These are phyloP conservation scores for Closterium sp. DNA, from an alignment of 139 green algal species.

Conservation along the genomic window DNA sequence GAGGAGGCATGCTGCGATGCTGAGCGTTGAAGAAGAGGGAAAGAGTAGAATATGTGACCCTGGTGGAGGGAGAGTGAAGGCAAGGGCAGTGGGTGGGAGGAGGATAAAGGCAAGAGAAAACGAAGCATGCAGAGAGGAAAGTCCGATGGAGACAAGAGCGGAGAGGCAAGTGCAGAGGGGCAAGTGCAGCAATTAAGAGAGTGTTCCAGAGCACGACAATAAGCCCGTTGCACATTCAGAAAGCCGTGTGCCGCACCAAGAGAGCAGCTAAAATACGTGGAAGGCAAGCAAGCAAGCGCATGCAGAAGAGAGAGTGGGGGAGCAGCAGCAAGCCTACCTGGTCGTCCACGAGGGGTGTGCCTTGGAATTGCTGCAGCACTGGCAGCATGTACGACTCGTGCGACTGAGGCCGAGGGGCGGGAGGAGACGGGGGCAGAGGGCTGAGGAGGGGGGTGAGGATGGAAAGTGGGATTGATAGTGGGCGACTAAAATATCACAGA, in stretches of 20 bases:
- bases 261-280: background rate
- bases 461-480: background rate
- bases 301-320: background rate
- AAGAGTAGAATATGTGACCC: background rate
- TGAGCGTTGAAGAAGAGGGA: background rate
- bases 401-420: background rate
- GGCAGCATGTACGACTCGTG: constrained; percentile 87
- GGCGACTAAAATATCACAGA: no score
- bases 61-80: background rate
- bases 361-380: constrained; percentile 79
- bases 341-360: constrained; percentile 77
- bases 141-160: no score
- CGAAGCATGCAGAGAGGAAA: background rate
- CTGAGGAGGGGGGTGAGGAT: background rate
- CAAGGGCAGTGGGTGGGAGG: background rate
- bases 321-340: constrained; percentile 20
- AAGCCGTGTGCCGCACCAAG: no score
- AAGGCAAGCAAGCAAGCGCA: background rate
- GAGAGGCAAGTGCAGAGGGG: no score
- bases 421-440: background rate
- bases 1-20: background rate
- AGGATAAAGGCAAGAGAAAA: background rate
- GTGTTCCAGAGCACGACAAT: no score
- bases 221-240: no score
- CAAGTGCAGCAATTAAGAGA: no score